phyloP scores from a whole-genome alignment of 371 early-diverging fungal species.

The Apophysomyces ossiformis region DNA sequence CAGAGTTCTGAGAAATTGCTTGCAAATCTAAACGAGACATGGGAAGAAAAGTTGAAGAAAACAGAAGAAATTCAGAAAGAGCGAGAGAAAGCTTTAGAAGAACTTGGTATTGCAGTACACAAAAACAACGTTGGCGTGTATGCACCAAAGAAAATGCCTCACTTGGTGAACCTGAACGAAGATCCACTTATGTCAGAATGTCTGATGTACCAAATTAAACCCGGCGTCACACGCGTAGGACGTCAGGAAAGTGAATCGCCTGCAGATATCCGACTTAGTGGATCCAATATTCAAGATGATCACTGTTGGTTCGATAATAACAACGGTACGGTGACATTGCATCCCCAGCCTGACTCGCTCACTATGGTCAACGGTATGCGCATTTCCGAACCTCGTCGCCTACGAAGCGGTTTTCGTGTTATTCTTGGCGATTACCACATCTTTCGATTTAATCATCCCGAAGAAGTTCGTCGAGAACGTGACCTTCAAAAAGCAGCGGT shows the following conservation, averaged over 20 bases:
- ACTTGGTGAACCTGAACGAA: constrained; percentile 89
- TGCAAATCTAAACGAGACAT: constrained; percentile 80
- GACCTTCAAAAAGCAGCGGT: constrained; percentile 34
- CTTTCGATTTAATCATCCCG: constrained; percentile 88
- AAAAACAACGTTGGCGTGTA: constrained; percentile 79
- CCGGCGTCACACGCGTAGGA: constrained; percentile 79
- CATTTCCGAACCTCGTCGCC: constrained; percentile 60
- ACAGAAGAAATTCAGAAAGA: constrained; percentile 77
- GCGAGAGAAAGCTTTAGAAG: constrained; percentile 78
- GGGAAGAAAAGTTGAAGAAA: constrained; percentile 83
- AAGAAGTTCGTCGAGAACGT: constrained; percentile 77
- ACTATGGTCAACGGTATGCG: constrained; percentile 82
- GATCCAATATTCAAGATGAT: constrained; percentile 67
- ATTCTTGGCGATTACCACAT: constrained; percentile 84
- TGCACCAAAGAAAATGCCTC: constrained; percentile 83
- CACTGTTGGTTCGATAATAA: constrained; percentile 83
- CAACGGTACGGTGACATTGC: constrained; percentile 66
- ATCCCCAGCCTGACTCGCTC: constrained; percentile 61
- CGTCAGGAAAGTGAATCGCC: constrained; percentile 38
- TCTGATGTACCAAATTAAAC: constrained; percentile 84
- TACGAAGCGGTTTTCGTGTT: constrained; percentile 81
- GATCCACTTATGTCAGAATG: constrained; percentile 93
- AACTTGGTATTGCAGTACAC: constrained; percentile 81
- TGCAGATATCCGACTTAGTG: constrained; percentile 76
- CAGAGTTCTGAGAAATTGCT: constrained; percentile 88